A percentile compares a stretch with the other conserved stretches of the same genome.
Conservation (phyloP, 805 yeast genomes). For the Wickerhamomyces rabaulensis region DNA sequence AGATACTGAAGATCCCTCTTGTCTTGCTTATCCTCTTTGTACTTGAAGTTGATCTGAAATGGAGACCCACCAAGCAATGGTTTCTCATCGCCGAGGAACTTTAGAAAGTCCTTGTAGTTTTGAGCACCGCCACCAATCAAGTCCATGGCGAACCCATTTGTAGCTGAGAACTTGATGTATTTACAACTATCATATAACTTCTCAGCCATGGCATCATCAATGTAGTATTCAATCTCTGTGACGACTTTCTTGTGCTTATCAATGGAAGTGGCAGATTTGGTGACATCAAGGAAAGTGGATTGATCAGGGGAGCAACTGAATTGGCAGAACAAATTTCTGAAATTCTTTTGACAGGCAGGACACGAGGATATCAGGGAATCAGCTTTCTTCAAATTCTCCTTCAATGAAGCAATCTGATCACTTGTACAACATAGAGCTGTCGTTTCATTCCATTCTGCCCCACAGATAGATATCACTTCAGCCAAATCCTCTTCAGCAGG, state of each 20-base stretch:
- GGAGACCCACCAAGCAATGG: constrained; percentile 95
- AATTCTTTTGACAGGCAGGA: constrained; percentile 89
- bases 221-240: constrained; percentile 60
- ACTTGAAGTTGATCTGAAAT: constrained; percentile 79
- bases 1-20: constrained; percentile 13
- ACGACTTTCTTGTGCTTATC: constrained; percentile 52
- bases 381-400: constrained; percentile 62
- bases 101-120: constrained; percentile 63
- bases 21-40: constrained; percentile 34
- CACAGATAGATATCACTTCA: constrained; percentile 60
- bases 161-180: constrained; percentile 85
- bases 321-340: constrained; percentile 75
- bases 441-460: constrained; percentile 51
- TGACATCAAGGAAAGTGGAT: constrained; percentile 64
- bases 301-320: constrained; percentile 91
- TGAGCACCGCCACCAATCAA: constrained; percentile 96
- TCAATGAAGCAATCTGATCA: constrained; percentile 53
- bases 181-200: constrained; percentile 79
- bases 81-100: constrained; percentile 91
- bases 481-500: constrained; percentile 33
- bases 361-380: constrained; percentile 82
- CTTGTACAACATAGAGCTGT: constrained; percentile 64
- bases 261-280: constrained; percentile 42
- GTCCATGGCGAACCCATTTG: constrained; percentile 96
- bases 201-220: constrained; percentile 55